These are phyloP conservation scores for Tulasnella sp. DNA, from an alignment of 768 basidiomycete genomes.

Conservation along the genomic window DNA sequence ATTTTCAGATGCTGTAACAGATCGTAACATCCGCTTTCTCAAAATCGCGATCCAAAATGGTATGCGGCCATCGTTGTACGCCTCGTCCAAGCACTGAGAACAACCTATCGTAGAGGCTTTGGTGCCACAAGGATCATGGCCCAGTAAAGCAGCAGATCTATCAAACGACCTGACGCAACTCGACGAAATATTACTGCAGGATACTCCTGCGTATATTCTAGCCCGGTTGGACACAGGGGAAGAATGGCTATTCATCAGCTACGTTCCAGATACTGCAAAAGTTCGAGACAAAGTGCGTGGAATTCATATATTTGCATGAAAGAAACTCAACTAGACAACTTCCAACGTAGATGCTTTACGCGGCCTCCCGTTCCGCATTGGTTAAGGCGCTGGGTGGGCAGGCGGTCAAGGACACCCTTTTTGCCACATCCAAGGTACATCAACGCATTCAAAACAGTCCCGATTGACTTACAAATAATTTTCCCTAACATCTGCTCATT, in stretches of 20 bases:
- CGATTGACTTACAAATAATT: background rate
- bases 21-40: conserved; percentile 58
- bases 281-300: conserved; percentile 70
- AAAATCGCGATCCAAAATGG: conserved; percentile 74
- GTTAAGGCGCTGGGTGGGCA: conserved; percentile 70
- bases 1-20: conserved; percentile 2
- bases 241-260: conserved; percentile 72
- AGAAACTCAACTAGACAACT: background rate
- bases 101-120: conserved; percentile 55
- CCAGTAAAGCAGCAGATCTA: conserved; percentile 47
- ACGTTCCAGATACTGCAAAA: conserved; percentile 77
- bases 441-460: conserved; percentile 38
- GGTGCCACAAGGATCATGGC: conserved; percentile 53
- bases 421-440: conserved; percentile 69
- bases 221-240: conserved; percentile 57
- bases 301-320: background rate
- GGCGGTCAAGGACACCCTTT: conserved; percentile 67
- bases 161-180: conserved; percentile 58
- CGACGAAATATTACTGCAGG: conserved; percentile 54
- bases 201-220: conserved; percentile 71
- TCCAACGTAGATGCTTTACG: conserved; percentile 73
- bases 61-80: conserved; percentile 33
- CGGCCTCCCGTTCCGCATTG: conserved; percentile 67
- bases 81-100: background rate
- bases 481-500: background rate